A percentile compares a stretch with the other conserved stretches of the same genome.
phyloP scores from a whole-genome alignment of 2,329 filamentous ascomycete genomes.

The Fusarium udum region DNA sequence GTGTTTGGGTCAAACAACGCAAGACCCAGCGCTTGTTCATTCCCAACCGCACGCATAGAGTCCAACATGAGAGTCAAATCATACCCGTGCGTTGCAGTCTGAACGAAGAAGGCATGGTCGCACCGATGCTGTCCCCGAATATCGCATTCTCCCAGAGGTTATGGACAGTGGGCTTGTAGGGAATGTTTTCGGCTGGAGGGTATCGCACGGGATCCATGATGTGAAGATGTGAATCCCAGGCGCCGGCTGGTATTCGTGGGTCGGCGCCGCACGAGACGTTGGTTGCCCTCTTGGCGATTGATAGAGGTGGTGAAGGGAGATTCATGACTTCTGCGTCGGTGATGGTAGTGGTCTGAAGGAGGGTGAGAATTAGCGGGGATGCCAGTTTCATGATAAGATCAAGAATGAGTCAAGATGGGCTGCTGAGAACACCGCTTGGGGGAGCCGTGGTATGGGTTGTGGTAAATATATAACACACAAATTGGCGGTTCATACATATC shows the following conservation, averaged over 20 bases:
- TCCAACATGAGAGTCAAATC: not conserved
- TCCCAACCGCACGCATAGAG: not conserved
- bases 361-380: not conserved
- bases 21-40: not conserved
- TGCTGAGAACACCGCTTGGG: not conserved
- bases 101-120: not conserved
- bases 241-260: not conserved
- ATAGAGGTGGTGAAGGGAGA: not conserved
- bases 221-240: not conserved
- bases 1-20: not conserved
- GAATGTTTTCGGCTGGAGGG: not conserved
- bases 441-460: too few relatives aligned
- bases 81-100: not conserved
- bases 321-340: not conserved
- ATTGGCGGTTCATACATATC: fast-evolving
- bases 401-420: not conserved
- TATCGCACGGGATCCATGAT: not conserved
- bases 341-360: not conserved
- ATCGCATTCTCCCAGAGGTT: not conserved
- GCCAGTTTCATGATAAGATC: not conserved
- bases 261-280: not conserved
- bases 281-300: not conserved
- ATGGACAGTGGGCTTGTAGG: not conserved
- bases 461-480: not conserved
- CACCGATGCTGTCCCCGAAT: not conserved